Percentiles rank a stretch among this genome's conserved stretches.
Conservation (phyloP, 768 basidiomycete species). For the Calocera viscosa region DNA sequence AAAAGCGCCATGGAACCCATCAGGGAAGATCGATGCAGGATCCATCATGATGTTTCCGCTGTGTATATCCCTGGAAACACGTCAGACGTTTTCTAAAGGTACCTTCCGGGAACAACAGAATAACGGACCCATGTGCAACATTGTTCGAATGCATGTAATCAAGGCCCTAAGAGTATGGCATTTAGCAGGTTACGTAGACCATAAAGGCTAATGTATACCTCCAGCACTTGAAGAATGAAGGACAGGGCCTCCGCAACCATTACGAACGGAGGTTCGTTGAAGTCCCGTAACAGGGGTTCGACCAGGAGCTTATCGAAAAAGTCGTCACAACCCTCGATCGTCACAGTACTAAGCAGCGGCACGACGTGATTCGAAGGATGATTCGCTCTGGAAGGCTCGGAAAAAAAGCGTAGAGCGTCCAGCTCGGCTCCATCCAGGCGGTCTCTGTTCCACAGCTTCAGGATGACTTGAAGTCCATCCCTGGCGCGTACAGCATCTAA, state of each 20-base stretch:
- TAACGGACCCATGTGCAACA: not conserved
- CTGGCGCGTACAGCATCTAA: not conserved
- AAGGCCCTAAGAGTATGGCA: too few relatives aligned
- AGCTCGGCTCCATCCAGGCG: not conserved
- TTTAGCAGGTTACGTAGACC: too few relatives aligned
- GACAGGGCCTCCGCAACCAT: not conserved
- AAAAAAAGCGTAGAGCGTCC: not conserved
- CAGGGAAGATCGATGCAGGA: not conserved
- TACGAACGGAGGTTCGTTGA: not conserved
- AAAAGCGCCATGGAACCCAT: not conserved
- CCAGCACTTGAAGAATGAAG: not conserved
- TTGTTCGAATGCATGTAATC: slow-evolving; percentile 3
- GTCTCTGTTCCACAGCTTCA: not conserved
- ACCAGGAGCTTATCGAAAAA: not conserved
- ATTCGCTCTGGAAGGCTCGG: not conserved
- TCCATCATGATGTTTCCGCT: not conserved
- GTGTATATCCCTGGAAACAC: not conserved
- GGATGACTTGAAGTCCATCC: not conserved
- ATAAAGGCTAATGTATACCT: not conserved
- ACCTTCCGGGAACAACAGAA: too few relatives aligned
- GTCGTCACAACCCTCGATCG: not conserved
- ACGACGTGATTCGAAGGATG: not conserved
- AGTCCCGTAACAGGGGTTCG: not conserved
- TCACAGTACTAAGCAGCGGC: not conserved
- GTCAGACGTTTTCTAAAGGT: too few relatives aligned